phyloP scores from a whole-genome alignment of 208 protist genomes.

The Leptomonas pyrrhocoris region DNA sequence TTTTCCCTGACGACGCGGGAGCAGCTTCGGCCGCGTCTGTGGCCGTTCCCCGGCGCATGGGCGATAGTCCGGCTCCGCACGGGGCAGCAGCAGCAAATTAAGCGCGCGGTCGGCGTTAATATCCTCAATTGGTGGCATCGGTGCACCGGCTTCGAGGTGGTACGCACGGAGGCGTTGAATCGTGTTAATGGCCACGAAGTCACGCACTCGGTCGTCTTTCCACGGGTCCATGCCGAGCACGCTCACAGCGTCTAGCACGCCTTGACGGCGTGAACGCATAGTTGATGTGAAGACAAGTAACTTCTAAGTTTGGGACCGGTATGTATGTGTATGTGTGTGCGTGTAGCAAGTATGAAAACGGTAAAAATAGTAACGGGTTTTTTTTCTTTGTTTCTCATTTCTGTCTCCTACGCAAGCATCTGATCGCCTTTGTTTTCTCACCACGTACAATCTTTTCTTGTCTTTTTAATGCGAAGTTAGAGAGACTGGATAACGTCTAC shows the following conservation, averaged over 20 bases:
- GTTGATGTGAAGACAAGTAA: no score
- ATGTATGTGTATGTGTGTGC: not conserved
- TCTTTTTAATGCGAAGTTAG: no score
- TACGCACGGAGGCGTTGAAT: slow-evolving; percentile 82
- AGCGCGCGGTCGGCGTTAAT: slow-evolving; percentile 62
- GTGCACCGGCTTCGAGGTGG: slow-evolving; percentile 44
- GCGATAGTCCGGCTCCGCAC: slow-evolving; percentile 56
- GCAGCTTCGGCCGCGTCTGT: slow-evolving; percentile 17
- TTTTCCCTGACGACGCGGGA: slow-evolving; percentile 7
- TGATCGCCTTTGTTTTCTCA: no score
- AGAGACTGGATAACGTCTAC: no score
- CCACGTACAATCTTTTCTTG: no score
- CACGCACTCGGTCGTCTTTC: slow-evolving; percentile 80
- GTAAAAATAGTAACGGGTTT: no score
- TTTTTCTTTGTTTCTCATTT: no score
- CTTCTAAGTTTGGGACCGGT: not conserved
- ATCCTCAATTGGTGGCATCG: slow-evolving; percentile 52
- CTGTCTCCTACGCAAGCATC: no score
- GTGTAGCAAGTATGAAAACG: no score
- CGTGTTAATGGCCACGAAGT: slow-evolving; percentile 86
- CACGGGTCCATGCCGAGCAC: slow-evolving; percentile 76
- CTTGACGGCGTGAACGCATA: slow-evolving; percentile 42
- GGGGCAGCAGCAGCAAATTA: slow-evolving; percentile 71
- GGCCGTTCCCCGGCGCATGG: slow-evolving; percentile 47
- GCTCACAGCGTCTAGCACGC: slow-evolving; percentile 21